Evolutionary conservation across 2,329 filamentous ascomycete genomes (phyloP).

Genomic region (Microsporum canis): DNA sequence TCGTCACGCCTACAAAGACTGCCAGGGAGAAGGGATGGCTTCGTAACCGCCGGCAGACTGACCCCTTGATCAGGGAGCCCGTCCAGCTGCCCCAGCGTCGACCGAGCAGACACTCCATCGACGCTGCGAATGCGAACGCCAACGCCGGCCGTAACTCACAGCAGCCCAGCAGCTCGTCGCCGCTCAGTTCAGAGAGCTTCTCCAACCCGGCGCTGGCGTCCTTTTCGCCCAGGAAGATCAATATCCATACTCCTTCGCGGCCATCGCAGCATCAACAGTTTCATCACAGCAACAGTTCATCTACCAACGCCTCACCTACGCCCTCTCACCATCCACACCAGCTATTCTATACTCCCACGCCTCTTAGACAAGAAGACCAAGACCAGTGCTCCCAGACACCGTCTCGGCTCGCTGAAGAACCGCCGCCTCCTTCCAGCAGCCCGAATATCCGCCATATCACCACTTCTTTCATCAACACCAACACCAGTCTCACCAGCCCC

Average conservation of each 20-base stretch:
- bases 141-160: conserved; percentile 4
- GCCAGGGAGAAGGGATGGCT: conserved; percentile 8
- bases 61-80: conserved; percentile 9
- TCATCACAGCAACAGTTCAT: conserved; percentile 9
- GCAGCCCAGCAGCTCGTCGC: conserved; percentile 12
- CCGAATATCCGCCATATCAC: conserved; percentile 16
- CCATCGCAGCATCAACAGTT: not conserved
- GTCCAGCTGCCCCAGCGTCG: not conserved
- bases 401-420: not conserved
- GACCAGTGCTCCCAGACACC: not conserved
- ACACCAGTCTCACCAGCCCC: conserved; percentile 4
- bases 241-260: conserved; percentile 5
- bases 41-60: conserved; percentile 11
- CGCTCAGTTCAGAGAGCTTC: conserved; percentile 18
- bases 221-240: conserved; percentile 19
- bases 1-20: not conserved
- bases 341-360: conserved; percentile 13
- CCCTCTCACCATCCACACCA: conserved; percentile 9
- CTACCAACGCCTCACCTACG: conserved; percentile 14
- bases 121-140: conserved; percentile 6
- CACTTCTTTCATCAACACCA: conserved; percentile 6
- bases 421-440: conserved; percentile 13
- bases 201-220: conserved; percentile 20
- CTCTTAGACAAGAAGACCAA: not conserved
- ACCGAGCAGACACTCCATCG: conserved; percentile 9